Conservation (phyloP, 2,329 filamentous ascomycete species). For the Nemania serpens region DNA sequence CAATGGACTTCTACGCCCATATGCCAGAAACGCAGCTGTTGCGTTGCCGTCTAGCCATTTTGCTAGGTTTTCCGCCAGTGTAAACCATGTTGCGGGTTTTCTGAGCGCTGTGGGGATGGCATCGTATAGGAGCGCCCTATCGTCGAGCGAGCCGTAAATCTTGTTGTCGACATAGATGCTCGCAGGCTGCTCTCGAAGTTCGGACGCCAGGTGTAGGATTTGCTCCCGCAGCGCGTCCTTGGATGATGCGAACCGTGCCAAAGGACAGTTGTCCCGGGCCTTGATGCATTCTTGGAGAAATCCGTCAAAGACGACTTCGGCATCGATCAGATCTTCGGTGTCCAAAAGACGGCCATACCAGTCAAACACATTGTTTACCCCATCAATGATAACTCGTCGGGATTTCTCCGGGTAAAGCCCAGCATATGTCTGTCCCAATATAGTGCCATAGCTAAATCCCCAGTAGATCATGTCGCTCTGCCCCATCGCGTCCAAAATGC, state of each 20-base stretch:
- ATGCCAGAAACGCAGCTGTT: slow-evolving; percentile 45
- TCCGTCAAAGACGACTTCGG: slow-evolving; percentile 47
- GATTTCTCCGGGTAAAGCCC: slow-evolving; percentile 44
- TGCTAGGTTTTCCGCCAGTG: slow-evolving; percentile 43
- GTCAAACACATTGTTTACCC: slow-evolving; percentile 42
- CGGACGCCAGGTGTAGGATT: slow-evolving; percentile 41
- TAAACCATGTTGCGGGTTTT: slow-evolving; percentile 45
- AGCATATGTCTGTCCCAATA: slow-evolving; percentile 48
- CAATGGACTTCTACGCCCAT: slow-evolving; percentile 33
- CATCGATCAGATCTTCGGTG: slow-evolving; percentile 47
- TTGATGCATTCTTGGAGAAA: slow-evolving; percentile 54
- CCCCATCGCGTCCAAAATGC: slow-evolving; percentile 50
- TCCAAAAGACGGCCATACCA: slow-evolving; percentile 49
- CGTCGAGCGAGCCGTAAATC: slow-evolving; percentile 46
- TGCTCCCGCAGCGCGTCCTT: slow-evolving; percentile 42
- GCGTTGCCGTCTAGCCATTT: slow-evolving; percentile 47
- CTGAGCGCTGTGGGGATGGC: slow-evolving; percentile 49
- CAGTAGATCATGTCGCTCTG: slow-evolving; percentile 47
- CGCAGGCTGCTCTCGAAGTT: slow-evolving; percentile 46
- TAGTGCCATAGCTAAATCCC: slow-evolving; percentile 48
- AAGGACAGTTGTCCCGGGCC: slow-evolving; percentile 52
- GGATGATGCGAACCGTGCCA: slow-evolving; percentile 45
- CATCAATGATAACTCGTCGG: slow-evolving; percentile 45
- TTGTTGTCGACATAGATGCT: slow-evolving; percentile 49
- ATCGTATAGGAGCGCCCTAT: slow-evolving; percentile 42